phyloP scores from a whole-genome alignment of 139 green algal species.

The Micractinium conductrix region DNA sequence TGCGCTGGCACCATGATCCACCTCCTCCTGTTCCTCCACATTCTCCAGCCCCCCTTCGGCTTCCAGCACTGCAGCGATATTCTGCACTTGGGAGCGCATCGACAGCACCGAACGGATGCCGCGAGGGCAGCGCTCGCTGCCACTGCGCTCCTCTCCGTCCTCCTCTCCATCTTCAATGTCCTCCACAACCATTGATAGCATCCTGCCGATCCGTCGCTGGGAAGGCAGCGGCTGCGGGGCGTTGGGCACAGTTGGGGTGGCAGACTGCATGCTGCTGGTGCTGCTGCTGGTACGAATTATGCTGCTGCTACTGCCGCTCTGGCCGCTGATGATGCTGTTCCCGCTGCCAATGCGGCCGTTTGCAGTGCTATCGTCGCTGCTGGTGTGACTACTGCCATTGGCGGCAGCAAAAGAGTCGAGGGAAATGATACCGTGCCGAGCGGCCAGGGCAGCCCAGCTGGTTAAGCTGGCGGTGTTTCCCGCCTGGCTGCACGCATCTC shows the following conservation, averaged over 20 bases:
- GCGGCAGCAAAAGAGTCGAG: conserved; percentile 12
- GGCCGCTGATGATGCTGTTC: not conserved
- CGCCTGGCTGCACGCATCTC: not conserved
- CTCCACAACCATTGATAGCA: conserved; percentile 17
- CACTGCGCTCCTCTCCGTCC: not conserved
- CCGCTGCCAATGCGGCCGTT: no score
- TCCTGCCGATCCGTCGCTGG: not conserved
- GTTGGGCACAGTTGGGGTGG: not conserved
- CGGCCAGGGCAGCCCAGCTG: not conserved
- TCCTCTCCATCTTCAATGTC: not conserved
- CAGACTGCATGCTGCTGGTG: not conserved
- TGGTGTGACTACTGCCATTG: no score
- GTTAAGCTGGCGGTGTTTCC: not conserved
- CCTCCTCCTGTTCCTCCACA: not conserved
- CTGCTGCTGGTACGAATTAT: no score
- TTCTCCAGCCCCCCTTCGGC: no score
- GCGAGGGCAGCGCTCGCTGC: no score
- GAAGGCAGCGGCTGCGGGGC: not conserved
- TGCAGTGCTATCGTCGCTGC: no score
- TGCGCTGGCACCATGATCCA: not conserved
- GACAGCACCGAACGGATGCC: no score
- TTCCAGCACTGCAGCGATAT: no score
- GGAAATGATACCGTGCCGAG: not conserved
- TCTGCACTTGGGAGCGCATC: no score
- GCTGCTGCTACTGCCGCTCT: not conserved